Base-by-base conservation (phyloP, 495 filamentous ascomycete genomes). In the Clohesyomyces aquaticus region DNA sequence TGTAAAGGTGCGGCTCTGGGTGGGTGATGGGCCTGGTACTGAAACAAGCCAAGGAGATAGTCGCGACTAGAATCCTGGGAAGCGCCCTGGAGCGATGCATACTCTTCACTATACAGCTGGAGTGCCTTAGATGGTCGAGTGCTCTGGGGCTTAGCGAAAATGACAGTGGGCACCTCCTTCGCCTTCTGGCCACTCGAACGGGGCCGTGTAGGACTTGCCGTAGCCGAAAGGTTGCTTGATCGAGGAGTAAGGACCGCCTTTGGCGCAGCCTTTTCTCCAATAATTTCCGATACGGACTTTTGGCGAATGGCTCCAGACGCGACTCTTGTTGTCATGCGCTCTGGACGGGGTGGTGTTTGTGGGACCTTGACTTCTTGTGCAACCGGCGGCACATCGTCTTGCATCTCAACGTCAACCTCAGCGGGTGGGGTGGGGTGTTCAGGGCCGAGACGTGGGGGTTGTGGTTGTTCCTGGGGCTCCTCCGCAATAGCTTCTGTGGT, bases 1-100 rank as follows among this genome's bases (percentile, higher is more conserved):
- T 83, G 85, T 11, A 96, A 76, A 12, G 83, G 80, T 35, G 81
- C 83, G 72, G 77, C 82, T 72, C 75, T 83, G 73, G 74, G 83
- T 64, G 75, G 84, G 51, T 75, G 83, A 73, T 80, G 88, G 69
- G 77, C 88, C 77, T 84, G 88, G 74, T 77, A 89, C 72, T 81
- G 74, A 62, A 95, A 96, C 14, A 96, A 77, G 1, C 89, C 88
- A 49, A 88, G 86, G 55, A 94, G 87, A 72, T 96, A 96, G 67
- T 96, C 92, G 71, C 78, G 79, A 18, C 80, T 76, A 41, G 83
- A 79, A 61, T 83, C 79, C 65, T 84, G 79, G 43, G 81, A 62
- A 51, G 76, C 77, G 18, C 76, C 75, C 62, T 81, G 73, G 4
- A 80, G 73, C 58, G 83, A 78, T 38, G 74, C 74, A 45, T 81